Evolutionary conservation across 208 protist genomes (phyloP).

Genomic region (Zelonia costaricensis): DNA sequence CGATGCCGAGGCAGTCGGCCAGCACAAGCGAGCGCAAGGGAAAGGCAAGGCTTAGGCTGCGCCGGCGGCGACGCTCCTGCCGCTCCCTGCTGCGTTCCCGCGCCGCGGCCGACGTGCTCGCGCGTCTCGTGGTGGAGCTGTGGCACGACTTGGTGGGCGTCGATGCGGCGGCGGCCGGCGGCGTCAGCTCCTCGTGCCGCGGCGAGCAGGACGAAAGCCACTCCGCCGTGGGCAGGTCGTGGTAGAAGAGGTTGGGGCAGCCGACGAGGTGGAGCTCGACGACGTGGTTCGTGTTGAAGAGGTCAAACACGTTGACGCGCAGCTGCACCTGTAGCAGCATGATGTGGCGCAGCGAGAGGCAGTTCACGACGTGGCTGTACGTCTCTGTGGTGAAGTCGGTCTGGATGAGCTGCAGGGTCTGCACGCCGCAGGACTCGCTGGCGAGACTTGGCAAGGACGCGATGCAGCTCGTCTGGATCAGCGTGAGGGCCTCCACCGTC

Average conservation of each 20-base stretch:
- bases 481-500: conserved; percentile 23
- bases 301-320: conserved; percentile 35
- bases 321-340: conserved; percentile 40
- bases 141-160: not conserved
- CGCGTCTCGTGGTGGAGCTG: not conserved
- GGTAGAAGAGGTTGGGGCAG: conserved; percentile 33
- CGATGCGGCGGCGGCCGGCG: not conserved
- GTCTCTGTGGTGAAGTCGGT: conserved; percentile 29
- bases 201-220: conserved; percentile 18
- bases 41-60: conserved; percentile 1
- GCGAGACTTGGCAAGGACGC: conserved; percentile 12
- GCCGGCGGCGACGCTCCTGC: conserved; percentile 2
- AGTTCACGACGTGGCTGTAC: conserved; percentile 23
- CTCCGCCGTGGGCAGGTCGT: conserved; percentile 9
- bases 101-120: too few species aligned
- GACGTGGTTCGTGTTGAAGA: conserved; percentile 39
- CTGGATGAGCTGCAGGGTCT: conserved; percentile 33
- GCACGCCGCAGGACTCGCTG: conserved; percentile 1
- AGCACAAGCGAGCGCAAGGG: conserved; percentile 29
- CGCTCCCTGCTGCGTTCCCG: not conserved
- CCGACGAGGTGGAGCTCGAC: conserved; percentile 36
- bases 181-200: not conserved
- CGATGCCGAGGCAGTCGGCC: conserved; percentile 26
- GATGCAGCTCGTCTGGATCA: conserved; percentile 27
- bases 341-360: conserved; percentile 21